Conservation (phyloP, 1,139 yeast species). For the Chernovozyma sophiae-reginae region DNA sequence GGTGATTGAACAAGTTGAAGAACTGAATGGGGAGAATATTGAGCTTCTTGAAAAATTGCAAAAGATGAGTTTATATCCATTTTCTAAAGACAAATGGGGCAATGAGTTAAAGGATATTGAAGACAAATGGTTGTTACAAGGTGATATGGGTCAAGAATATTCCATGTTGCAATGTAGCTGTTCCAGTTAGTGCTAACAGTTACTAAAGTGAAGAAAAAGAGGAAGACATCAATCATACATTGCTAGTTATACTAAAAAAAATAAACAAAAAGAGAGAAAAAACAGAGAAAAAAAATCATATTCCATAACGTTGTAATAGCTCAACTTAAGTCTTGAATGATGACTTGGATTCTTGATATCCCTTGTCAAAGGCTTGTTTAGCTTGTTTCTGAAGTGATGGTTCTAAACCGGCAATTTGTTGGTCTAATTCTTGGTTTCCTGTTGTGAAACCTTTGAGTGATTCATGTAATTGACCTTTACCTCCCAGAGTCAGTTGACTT, state of each 20-base stretch:
- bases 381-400: slow-evolving; percentile 34
- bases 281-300: too few relatives aligned
- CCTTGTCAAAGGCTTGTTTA: slow-evolving; percentile 34
- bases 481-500: too few relatives aligned
- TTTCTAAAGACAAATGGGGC: slow-evolving; percentile 60
- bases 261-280: too few relatives aligned
- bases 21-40: slow-evolving; percentile 32
- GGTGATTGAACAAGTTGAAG: slow-evolving; percentile 54
- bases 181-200: slow-evolving; percentile 52
- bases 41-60: slow-evolving; percentile 49
- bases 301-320: too few relatives aligned
- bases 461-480: too few relatives aligned
- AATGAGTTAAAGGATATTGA: slow-evolving; percentile 54
- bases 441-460: slow-evolving; percentile 24
- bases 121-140: slow-evolving; percentile 47
- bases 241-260: too few relatives aligned
- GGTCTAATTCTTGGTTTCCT: slow-evolving; percentile 32
- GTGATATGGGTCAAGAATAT: slow-evolving; percentile 41
- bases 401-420: slow-evolving; percentile 30
- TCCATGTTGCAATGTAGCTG: slow-evolving; percentile 66
- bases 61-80: slow-evolving; percentile 63
- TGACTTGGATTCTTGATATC: slow-evolving; percentile 33
- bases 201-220: neutral
- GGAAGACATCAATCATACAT: neutral
- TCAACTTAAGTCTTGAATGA: too few relatives aligned